These are phyloP conservation scores for Eutrema heterophyllum DNA, from an alignment of 345 rosid genomes.

Conservation along the genomic window DNA sequence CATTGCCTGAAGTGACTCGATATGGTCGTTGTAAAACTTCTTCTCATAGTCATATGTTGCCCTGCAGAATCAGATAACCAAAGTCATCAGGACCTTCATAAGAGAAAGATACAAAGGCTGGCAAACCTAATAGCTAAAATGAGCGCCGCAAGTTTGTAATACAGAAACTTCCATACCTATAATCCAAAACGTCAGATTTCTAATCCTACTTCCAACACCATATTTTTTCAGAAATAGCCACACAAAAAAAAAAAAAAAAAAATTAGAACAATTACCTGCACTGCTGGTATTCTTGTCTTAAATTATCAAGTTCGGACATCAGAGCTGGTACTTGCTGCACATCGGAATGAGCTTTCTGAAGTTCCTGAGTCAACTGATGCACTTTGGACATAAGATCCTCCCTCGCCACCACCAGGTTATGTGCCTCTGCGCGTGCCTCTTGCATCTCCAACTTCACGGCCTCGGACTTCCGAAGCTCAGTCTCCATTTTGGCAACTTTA, in stretches of 20 bases:
- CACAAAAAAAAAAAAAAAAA: background rate
- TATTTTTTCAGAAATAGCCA: background rate
- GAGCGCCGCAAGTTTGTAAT: background rate
- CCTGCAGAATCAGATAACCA: constrained; percentile 45
- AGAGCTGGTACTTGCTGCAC: constrained; percentile 75
- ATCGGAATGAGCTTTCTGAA: constrained; percentile 69
- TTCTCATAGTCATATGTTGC: constrained; percentile 80
- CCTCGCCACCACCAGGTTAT: constrained; percentile 56
- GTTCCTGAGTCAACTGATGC: constrained; percentile 70
- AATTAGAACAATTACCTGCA: constrained; percentile 58
- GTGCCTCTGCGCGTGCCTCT: constrained; percentile 72
- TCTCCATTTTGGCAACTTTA: constrained; percentile 71
- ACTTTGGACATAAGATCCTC: constrained; percentile 77
- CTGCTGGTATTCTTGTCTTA: constrained; percentile 86
- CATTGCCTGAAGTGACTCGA: constrained; percentile 90
- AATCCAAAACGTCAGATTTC: background rate
- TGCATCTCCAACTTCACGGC: constrained; percentile 66
- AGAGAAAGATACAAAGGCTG: background rate
- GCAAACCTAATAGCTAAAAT: background rate
- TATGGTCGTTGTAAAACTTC: constrained; percentile 85
- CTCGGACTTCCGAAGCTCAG: constrained; percentile 66
- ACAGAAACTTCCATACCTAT: background rate
- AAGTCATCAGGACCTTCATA: background rate
- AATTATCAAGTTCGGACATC: constrained; percentile 71
- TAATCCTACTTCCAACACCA: background rate